phyloP scores from a whole-genome alignment of 2,329 filamentous ascomycete genomes.

The Ophiocordyceps australis region DNA sequence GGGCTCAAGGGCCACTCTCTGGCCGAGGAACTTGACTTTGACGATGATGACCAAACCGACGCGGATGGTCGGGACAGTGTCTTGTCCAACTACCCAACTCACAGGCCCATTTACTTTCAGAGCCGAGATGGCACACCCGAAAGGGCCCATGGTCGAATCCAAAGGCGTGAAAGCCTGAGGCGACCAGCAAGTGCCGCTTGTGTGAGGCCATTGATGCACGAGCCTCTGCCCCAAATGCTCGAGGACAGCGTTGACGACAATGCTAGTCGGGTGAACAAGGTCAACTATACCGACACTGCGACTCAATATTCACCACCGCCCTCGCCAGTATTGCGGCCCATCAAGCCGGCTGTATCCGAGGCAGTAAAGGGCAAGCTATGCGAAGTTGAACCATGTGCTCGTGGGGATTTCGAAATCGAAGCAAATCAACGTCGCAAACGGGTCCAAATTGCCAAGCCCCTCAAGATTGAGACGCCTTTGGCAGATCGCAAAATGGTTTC shows the following conservation, averaged over 20 bases:
- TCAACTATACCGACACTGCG: conserved; percentile 56
- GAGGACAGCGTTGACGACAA: conserved; percentile 35
- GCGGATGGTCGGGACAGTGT: conserved; percentile 50
- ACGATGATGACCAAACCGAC: conserved; percentile 55
- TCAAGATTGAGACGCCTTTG: conserved; percentile 25
- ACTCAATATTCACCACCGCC: conserved; percentile 71
- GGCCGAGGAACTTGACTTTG: conserved; percentile 80
- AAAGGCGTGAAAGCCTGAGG: conserved; percentile 39
- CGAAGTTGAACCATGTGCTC: conserved; percentile 22
- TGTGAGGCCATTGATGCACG: conserved; percentile 32
- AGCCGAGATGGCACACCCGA: conserved; percentile 37
- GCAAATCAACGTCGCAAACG: conserved; percentile 59
- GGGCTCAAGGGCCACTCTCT: conserved; percentile 48
- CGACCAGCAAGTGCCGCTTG: conserved; percentile 35
- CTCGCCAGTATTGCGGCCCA: conserved; percentile 38
- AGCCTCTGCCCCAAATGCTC: conserved; percentile 34
- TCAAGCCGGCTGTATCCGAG: conserved; percentile 23
- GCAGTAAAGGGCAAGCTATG: conserved; percentile 16
- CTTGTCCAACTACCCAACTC: conserved; percentile 26
- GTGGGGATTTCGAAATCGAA: conserved; percentile 41
- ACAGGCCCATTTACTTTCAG: conserved; percentile 25
- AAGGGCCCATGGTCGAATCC: conserved; percentile 32
- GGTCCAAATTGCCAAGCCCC: conserved; percentile 33
- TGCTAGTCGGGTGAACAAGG: conserved; percentile 3
- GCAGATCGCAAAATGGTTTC: conserved; percentile 39